Evolutionary conservation across 257 asterid species (phyloP), one percentile per base, ranked within the genome.

Genomic region (Ehretia macrophylla): DNA sequence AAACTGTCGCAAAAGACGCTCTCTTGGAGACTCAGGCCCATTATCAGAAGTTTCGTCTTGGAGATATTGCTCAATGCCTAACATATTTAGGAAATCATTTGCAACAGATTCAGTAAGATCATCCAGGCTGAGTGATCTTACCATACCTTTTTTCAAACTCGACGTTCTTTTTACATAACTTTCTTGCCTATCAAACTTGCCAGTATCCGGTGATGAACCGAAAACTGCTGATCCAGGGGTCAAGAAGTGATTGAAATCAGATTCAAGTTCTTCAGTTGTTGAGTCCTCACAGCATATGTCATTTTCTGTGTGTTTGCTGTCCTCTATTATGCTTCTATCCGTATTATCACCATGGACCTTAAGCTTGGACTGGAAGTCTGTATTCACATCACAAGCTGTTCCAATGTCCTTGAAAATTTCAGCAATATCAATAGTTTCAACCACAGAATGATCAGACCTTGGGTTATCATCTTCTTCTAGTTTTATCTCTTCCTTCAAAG

Each of bases 11-110:
- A 74, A 63, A 56, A 77, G 75, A 50, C 56, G 51, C 73, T 74
- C 83, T 67, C 69, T 60, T 9, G 81, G 80, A 35, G 75, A 71
- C 20, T 54, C 82, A 18, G 72, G 39, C 54, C 56, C 72, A 63
- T 67, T 50, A 54, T 73, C 84, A 55, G 70, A 77, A 65, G 53
- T 63, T 58, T 59, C 32, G 50, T 71, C 79, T 47, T 57, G 71
- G 56, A 62, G 76, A 58, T 61, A 60, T 72, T 66, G 81, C 54
- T 73, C 84, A 63, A 63, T 18, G 55, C 75, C 72, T 75, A 90
- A 60, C 88, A 81, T 78, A 69, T 78, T 63, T 61, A 90, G 90
- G 81, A 85, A 90, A 56, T 87, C 95, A 51, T 85, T 78, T 63
- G 85, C 95, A 57, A 90, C 86, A 10, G 86, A 79, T 62, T 86